These are phyloP conservation scores for Clavariopsis aquatica DNA, from an alignment of 495 filamentous ascomycete genomes.

Conservation along the genomic window DNA sequence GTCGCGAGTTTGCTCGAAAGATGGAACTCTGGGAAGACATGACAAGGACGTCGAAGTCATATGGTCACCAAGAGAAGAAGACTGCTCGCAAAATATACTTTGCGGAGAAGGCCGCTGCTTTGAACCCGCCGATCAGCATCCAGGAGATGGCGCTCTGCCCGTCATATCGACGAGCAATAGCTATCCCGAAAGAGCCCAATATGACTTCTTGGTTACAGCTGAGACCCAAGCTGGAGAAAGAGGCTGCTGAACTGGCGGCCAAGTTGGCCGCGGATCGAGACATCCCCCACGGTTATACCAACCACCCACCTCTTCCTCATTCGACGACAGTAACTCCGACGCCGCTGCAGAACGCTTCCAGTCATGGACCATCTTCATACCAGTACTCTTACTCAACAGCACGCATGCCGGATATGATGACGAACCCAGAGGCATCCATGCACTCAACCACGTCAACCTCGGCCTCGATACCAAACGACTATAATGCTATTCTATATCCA, in stretches of 20 bases:
- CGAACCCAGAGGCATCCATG: background rate
- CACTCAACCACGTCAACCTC: background rate
- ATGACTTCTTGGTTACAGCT: constrained; percentile 32
- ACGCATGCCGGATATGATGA: background rate
- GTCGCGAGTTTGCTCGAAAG: constrained; percentile 23
- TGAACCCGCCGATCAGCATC: constrained; percentile 30
- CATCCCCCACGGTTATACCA: background rate
- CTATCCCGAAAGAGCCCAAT: constrained; percentile 34
- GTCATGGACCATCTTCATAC: background rate
- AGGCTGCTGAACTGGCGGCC: constrained; percentile 22
- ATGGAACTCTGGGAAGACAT: constrained; percentile 36
- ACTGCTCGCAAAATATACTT: constrained; percentile 28
- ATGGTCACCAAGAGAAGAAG: constrained; percentile 27
- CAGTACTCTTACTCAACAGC: background rate
- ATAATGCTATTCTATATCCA: background rate
- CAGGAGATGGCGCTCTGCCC: constrained; percentile 22
- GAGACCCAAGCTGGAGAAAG: constrained; percentile 35
- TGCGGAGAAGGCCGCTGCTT: constrained; percentile 17
- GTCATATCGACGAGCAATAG: constrained; percentile 25
- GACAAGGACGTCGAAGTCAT: constrained; percentile 7
- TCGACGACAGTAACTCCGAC: background rate
- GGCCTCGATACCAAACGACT: background rate
- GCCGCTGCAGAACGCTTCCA: background rate
- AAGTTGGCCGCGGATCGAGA: background rate
- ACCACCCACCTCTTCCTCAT: background rate